Conservation (phyloP, 352 stramenopile genomes). For the Elongisporangium undulatum region DNA sequence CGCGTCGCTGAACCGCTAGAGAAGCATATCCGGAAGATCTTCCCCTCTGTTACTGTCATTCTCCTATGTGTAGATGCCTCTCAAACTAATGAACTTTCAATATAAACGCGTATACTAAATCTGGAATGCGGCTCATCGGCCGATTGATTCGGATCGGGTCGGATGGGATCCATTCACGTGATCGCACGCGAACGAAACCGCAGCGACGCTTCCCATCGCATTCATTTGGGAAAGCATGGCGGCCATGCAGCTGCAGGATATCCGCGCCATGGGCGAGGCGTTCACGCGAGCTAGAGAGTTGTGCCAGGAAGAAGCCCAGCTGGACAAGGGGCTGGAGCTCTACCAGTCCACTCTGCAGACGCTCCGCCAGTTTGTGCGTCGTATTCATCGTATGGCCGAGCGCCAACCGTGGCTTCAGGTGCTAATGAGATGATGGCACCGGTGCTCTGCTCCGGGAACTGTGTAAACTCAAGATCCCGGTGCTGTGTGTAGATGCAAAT, state of each 20-base stretch:
- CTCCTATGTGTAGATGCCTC: background rate
- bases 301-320: slow-evolving; percentile 51
- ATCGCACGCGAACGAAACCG: background rate
- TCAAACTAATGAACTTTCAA: background rate
- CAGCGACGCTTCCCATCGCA: slow-evolving; percentile 1
- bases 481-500: slow-evolving; percentile 63
- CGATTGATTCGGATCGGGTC: too few relatives aligned
- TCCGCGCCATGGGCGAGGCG: slow-evolving; percentile 62
- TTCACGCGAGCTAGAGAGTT: slow-evolving; percentile 55
- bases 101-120: background rate
- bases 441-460: background rate
- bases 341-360: slow-evolving; percentile 54
- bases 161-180: too few relatives aligned
- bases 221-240: slow-evolving; percentile 12
- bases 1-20: slow-evolving; percentile 35
- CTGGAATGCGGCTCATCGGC: too few relatives aligned
- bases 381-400: slow-evolving; percentile 67
- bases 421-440: background rate
- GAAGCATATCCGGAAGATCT: background rate
- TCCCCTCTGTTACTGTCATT: background rate
- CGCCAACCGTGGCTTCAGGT: slow-evolving; percentile 81
- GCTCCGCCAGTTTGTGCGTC: slow-evolving; percentile 57
- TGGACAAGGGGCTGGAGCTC: slow-evolving; percentile 54
- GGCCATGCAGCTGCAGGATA: slow-evolving; percentile 54
- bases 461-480: background rate